Conservation (phyloP, 2,329 filamentous ascomycete genomes). For the Penicillium verrucosum region DNA sequence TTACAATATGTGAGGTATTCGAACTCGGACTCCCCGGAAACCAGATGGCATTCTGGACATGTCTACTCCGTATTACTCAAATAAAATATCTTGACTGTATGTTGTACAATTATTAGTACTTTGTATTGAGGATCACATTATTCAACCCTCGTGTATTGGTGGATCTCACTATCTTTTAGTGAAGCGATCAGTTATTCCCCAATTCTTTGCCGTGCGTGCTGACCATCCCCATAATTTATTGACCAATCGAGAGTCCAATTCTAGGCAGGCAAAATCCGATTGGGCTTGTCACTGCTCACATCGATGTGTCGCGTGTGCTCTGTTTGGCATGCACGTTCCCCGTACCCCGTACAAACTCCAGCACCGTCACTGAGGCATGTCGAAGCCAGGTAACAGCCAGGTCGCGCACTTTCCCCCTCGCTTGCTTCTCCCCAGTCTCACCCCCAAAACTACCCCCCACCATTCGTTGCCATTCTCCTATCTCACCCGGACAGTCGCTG, state of each 20-base stretch:
- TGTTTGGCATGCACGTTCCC: constrained; percentile 37
- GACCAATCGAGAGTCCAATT: constrained; percentile 30
- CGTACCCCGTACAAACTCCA: constrained; percentile 16
- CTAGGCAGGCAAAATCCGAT: constrained; percentile 39
- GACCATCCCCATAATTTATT: background rate
- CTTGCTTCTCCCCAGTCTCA: constrained; percentile 43
- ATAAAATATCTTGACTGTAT: too few species aligned
- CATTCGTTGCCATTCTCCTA: constrained; percentile 41
- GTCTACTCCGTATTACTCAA: background rate
- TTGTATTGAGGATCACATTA: background rate
- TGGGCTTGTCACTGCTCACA: constrained; percentile 37
- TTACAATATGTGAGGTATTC: background rate
- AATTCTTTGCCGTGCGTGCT: constrained; percentile 35
- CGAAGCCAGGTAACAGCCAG: constrained; percentile 34
- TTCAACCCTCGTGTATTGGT: too few species aligned
- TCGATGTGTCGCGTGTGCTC: constrained; percentile 36
- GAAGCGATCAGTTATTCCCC: constrained; percentile 16
- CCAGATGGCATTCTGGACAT: background rate
- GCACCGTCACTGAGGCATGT: constrained; percentile 27
- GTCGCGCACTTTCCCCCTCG: constrained; percentile 34
- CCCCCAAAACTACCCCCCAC: constrained; percentile 38
- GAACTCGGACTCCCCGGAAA: background rate
- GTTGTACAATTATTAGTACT: too few species aligned
- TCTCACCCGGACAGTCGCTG: constrained; percentile 33
- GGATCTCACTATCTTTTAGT: background rate